Evolutionary conservation across 306 rosid species (phyloP), one percentile per base, ranked within the genome.

Genomic region (Hylodesmum podocarpum): DNA sequence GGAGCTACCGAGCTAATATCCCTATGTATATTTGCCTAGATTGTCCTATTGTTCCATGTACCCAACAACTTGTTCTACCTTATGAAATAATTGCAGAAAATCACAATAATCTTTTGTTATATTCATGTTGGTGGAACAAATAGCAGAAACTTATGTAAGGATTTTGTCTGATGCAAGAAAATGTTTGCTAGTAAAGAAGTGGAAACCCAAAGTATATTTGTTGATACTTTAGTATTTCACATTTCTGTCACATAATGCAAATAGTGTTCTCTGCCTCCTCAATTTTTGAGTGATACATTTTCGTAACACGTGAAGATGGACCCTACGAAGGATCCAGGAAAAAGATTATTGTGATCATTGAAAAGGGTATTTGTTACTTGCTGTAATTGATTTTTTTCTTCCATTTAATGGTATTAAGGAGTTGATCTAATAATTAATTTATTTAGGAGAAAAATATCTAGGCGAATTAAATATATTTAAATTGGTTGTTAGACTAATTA

Each of bases 291-390:
- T 70, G 80, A 75, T 73, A 39, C 74, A 62, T 21, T 78, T 64
- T 71, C 14, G 66, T 64, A 31, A 67, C 96, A 88, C 82, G 92
- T 88, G 96, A 90, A 83, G 6, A 57, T 59, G 51, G 86, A 65
- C 50, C 70, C 70, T 21, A 39, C 19, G n/a, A 1, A 21, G 19
- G 2, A 55, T 55, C 63, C 18, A 1, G n/a, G 16, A 54, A 54
- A 54, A 54, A 15, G 3, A 31, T 33, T 62, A 15, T 31, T 0
- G 24, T 58, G 9, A 1, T 28, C 16, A 25, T 25, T 55, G n/a
- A 22, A 21, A 22, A 55, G 21, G 36, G 33, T 25, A 12, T 55
- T 24, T 54, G n/a, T 54, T 54, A 22, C 16, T 24, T 24, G 8
- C 34, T 0, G 7, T 54, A 16, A 54, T 54, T 24, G 13, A 12